A percentile compares a stretch with the other conserved stretches of the same genome.
Evolutionary conservation across 371 early-diverging fungal genomes (phyloP).

Genomic region (Mortierella sp.): DNA sequence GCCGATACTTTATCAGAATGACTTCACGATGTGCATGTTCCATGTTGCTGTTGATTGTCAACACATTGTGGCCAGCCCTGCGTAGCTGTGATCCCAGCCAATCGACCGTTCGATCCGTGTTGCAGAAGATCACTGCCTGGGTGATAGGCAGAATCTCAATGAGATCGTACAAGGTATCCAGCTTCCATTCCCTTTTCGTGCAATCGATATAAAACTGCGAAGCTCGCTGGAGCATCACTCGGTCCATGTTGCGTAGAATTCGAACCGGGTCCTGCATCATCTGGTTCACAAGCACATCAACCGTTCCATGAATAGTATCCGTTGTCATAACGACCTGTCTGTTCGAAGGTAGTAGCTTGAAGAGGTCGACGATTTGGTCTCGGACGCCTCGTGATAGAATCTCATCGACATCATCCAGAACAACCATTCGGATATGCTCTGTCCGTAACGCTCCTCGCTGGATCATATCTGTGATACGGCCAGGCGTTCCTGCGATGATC

Average conservation of each 20-base stretch:
- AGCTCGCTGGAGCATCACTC: conserved; percentile 81
- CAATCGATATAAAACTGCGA: conserved; percentile 73
- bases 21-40: conserved; percentile 85
- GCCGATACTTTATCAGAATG: conserved; percentile 92
- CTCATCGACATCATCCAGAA: conserved; percentile 96
- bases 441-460: conserved; percentile 78
- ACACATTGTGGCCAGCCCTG: conserved; percentile 91
- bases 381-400: conserved; percentile 91
- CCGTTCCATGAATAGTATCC: conserved; percentile 90
- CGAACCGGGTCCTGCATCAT: conserved; percentile 90
- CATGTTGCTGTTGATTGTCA: conserved; percentile 98
- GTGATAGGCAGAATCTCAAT: conserved; percentile 73
- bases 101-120: conserved; percentile 96
- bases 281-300: conserved; percentile 84
- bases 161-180: conserved; percentile 93
- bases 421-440: conserved; percentile 82
- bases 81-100: conserved; percentile 94
- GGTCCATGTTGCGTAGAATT: conserved; percentile 93
- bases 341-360: conserved; percentile 77
- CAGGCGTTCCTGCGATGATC: conserved; percentile 53
- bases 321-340: conserved; percentile 89
- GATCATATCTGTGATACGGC: conserved; percentile 92
- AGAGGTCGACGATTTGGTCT: conserved; percentile 90
- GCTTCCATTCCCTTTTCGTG: conserved; percentile 91
- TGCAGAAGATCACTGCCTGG: conserved; percentile 90